Base-by-base conservation (phyloP, 2,329 filamentous ascomycete species). In the Verticillium nonalfalfae region DNA sequence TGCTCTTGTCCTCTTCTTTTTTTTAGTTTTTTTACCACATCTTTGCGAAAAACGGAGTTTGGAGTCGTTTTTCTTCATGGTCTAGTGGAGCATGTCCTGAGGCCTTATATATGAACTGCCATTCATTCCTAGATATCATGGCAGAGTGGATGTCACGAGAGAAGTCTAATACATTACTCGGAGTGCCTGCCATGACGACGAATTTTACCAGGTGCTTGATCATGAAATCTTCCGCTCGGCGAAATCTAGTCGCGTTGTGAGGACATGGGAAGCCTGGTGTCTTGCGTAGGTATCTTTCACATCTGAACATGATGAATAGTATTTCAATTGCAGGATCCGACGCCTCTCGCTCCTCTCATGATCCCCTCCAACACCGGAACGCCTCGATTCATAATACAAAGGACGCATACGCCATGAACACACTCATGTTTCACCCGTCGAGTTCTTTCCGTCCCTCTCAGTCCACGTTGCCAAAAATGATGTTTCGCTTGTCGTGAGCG, bases 401-500 rank as follows among this genome's bases (percentile, higher is more conserved):
- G 26, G 11, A 21, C 45, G 45, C 45, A 4, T 15, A 15, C 39
- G 15, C 7, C 13, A 15, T 4, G 7, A 52, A 10, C 2, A 13
- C 5, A 52, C 11, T 10, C 45, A 52, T 52, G 45, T 7, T 9
- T 2, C 18, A 7, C 4, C n/a, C 11, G 18, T 31, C 26, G 26
- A 5, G 26, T 31, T 31, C 26, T 5, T 4, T 31, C 26, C 26
- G 26, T 31, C 26, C 26, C 26, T 31, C 18, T 56, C 33, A 63
- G 15, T 57, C 58, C 13, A 38, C n/a, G 10, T 59, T 56, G 35
- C 57, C 60, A 15, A 64, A 64, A 3, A 66, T 7, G 21, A 66
- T 14, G 18, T 59, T 66, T 38, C 61, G 62, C 21, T 54, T 61
- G 59, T 68, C 66, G 10, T 66, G 59, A 6, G 66, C 65, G 35